Evolutionary conservation across 495 filamentous ascomycete genomes (phyloP).

Genomic region (Sordaria brevicollis): DNA sequence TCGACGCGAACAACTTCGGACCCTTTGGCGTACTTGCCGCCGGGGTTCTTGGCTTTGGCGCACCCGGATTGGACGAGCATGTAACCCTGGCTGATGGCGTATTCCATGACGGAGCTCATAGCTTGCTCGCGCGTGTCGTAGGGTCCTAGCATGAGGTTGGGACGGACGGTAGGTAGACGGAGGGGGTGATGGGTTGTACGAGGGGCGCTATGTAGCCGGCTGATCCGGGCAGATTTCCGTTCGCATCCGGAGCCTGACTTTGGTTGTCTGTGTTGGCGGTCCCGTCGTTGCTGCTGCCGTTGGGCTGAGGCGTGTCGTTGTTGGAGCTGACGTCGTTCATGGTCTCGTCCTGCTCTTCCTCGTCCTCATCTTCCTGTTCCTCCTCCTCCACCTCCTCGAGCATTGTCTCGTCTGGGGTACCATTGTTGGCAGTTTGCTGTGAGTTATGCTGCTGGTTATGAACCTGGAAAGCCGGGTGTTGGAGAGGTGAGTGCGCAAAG

Average conservation of each 20-base stretch:
- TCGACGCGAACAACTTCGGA: conserved; percentile 15
- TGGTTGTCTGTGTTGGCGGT: neutral
- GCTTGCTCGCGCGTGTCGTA: conserved; percentile 14
- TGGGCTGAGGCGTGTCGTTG: neutral
- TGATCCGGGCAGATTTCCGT: neutral
- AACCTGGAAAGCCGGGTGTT: neutral
- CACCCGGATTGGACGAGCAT: conserved; percentile 13
- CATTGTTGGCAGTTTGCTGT: neutral
- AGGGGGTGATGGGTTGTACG: conserved; percentile 10
- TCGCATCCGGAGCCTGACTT: neutral
- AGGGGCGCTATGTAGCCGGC: conserved; percentile 3
- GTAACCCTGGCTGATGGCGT: conserved; percentile 21
- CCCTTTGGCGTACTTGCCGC: conserved; percentile 4
- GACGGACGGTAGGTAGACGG: conserved; percentile 10
- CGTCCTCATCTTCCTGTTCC: conserved; percentile 1
- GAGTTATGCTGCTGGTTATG: neutral
- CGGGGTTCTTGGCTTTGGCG: conserved; percentile 6
- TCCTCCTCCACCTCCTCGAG: neutral
- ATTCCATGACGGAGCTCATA: conserved; percentile 10
- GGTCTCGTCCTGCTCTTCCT: neutral
- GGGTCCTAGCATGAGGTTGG: conserved; percentile 16
- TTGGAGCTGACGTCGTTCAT: neutral
- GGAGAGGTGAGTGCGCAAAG: neutral
- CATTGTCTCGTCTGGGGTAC: neutral
- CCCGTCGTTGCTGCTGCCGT: neutral